A percentile compares a stretch with the other conserved stretches of the same genome.
Evolutionary conservation across 129 eudicot genomes (phyloP).

Genomic region (Apium graveolens): DNA sequence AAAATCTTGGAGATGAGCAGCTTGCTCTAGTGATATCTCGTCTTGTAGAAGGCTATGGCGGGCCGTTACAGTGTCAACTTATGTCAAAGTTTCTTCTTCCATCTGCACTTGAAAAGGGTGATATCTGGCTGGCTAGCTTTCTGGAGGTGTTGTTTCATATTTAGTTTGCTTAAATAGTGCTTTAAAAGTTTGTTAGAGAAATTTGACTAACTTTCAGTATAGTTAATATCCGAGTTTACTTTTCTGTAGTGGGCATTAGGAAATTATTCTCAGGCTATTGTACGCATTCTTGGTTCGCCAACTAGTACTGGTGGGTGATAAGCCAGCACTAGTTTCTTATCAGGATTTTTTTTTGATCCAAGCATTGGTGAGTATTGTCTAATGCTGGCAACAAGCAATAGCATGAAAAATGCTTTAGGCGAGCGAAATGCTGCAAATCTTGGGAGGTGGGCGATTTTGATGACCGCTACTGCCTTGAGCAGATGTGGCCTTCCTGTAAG

Average conservation of each 20-base stretch:
- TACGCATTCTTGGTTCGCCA: conserved; percentile 52
- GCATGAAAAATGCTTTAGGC: conserved; percentile 83
- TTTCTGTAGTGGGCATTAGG: conserved; percentile 70
- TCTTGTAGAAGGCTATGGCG: conserved; percentile 80
- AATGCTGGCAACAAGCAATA: conserved; percentile 69
- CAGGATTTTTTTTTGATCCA: conserved; percentile 64
- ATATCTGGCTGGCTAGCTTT: conserved; percentile 78
- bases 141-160: conserved; percentile 52
- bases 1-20: conserved; percentile 89
- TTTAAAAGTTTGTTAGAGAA: conserved; percentile 2
- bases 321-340: conserved; percentile 30
- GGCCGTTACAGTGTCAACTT: conserved; percentile 58
- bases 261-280: conserved; percentile 56
- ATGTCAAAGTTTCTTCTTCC: conserved; percentile 70
- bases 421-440: conserved; percentile 52
- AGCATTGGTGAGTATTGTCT: conserved; percentile 82
- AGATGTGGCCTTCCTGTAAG: conserved; percentile 91
- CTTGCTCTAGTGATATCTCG: conserved; percentile 96
- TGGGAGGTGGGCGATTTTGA: conserved; percentile 65
- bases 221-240: conserved; percentile 3
- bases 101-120: conserved; percentile 57
- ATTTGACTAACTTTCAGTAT: conserved; percentile 5
- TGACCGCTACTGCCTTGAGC: conserved; percentile 71
- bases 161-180: not conserved
- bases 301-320: conserved; percentile 29